These are phyloP conservation scores for Aulographum hederae DNA, from an alignment of 2,329 filamentous ascomycete species.

Conservation along the genomic window DNA sequence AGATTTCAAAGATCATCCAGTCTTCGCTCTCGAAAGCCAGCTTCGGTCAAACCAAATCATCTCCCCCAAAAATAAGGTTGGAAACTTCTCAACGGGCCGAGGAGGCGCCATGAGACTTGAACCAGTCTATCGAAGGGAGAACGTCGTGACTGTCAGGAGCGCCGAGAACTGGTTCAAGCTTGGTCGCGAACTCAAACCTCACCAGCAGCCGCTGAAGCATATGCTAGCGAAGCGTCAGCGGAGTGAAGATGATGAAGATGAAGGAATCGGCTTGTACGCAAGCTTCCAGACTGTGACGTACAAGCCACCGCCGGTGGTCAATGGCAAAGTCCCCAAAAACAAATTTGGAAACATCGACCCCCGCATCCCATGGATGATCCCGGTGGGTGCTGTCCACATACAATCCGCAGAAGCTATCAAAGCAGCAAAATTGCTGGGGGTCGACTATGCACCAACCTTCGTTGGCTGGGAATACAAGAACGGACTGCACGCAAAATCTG, in stretches of 20 bases:
- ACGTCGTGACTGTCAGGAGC: constrained; percentile 62
- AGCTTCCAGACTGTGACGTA: constrained; percentile 51
- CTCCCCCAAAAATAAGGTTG: constrained; percentile 50
- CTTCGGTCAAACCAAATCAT: constrained; percentile 71
- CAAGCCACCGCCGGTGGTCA: constrained; percentile 53
- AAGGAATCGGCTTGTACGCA: constrained; percentile 37
- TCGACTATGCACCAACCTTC: constrained; percentile 81
- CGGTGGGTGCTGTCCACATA: constrained; percentile 39
- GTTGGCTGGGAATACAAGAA: constrained; percentile 82
- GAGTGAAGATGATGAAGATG: constrained; percentile 17
- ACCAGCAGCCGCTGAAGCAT: constrained; percentile 70
- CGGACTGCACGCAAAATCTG: constrained; percentile 66
- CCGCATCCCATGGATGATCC: constrained; percentile 46
- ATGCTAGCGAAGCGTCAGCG: constrained; percentile 15
- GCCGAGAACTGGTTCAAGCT: constrained; percentile 82
- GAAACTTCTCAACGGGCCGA: constrained; percentile 54
- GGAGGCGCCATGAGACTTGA: constrained; percentile 44
- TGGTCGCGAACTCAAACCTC: constrained; percentile 58
- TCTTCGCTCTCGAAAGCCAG: constrained; percentile 62
- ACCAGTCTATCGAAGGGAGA: constrained; percentile 61
- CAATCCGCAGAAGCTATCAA: constrained; percentile 39
- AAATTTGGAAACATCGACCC: constrained; percentile 44
- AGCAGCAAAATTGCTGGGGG: constrained; percentile 55
- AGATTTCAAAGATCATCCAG: constrained; percentile 22
- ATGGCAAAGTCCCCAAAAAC: constrained; percentile 50